Percentiles rank a stretch among this genome's conserved stretches.
phyloP scores from a whole-genome alignment of 306 rosid genomes.

The Cicer pinnatifidum region DNA sequence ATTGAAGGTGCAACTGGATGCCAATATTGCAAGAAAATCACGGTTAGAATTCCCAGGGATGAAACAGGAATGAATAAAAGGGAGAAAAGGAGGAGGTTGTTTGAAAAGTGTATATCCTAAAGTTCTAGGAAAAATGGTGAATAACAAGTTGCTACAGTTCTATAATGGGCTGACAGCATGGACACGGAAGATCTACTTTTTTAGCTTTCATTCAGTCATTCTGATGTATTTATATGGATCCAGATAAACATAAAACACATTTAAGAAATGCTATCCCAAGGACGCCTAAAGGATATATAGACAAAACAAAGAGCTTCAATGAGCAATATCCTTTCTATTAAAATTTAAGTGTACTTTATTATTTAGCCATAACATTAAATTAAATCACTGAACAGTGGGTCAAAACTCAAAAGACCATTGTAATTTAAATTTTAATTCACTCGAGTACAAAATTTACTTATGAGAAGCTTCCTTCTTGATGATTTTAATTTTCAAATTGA shows the following conservation, averaged over 20 bases:
- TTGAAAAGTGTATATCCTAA: constrained; percentile 18
- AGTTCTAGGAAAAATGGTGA: constrained; percentile 2
- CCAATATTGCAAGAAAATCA: constrained; percentile 46
- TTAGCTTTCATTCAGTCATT: neutral
- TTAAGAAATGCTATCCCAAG: neutral
- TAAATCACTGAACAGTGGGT: neutral
- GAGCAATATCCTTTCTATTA: neutral
- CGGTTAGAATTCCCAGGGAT: constrained; percentile 40
- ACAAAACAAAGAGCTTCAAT: neutral
- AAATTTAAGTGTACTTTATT: neutral
- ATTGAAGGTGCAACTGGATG: constrained; percentile 74
- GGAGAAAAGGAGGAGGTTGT: constrained; percentile 7
- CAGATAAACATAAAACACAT: neutral
- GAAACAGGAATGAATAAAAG: constrained; percentile 22
- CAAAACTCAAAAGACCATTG: neutral
- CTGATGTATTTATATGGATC: neutral
- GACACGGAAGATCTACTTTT: neutral
- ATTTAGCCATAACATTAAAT: neutral
- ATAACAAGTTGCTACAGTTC: constrained; percentile 9
- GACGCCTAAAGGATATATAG: neutral
- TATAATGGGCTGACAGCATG: neutral
- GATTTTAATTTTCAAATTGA: constrained; percentile 1
- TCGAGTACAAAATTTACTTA: neutral
- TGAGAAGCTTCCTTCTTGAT: neutral
- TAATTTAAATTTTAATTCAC: neutral